Evolutionary conservation across 2,329 filamentous ascomycete genomes (phyloP).

Genomic region (Exophiala sp.): DNA sequence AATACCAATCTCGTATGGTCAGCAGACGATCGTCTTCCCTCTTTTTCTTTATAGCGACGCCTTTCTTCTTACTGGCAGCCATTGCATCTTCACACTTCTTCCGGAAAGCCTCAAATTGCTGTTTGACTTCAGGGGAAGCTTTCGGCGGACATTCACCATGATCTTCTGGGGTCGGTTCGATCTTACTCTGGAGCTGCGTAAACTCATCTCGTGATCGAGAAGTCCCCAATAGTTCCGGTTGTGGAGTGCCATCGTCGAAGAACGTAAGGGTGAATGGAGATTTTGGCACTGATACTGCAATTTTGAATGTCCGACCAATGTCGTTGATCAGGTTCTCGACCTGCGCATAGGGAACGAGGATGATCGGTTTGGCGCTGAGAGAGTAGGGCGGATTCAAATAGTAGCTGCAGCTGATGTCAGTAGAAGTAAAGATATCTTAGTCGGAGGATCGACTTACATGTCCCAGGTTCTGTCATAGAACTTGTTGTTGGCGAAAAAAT

Average conservation of each 20-base stretch:
- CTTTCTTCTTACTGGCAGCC: constrained; percentile 50
- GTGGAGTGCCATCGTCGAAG: constrained; percentile 55
- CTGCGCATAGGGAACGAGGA: constrained; percentile 67
- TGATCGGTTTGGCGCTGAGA: constrained; percentile 50
- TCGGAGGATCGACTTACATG: constrained; percentile 56
- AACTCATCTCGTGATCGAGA: constrained; percentile 48
- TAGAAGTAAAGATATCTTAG: neutral
- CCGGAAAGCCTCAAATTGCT: constrained; percentile 48
- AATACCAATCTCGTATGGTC: constrained; percentile 52
- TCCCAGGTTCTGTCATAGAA: constrained; percentile 65
- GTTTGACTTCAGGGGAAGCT: constrained; percentile 27
- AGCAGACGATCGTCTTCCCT: constrained; percentile 48
- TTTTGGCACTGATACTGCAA: constrained; percentile 58
- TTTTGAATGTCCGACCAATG: constrained; percentile 59
- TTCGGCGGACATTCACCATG: constrained; percentile 29
- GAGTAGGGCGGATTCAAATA: constrained; percentile 58
- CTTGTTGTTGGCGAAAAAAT: constrained; percentile 41
- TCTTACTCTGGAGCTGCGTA: constrained; percentile 33
- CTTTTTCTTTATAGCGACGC: constrained; percentile 47
- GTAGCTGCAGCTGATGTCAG: constrained; percentile 49
- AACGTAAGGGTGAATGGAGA: constrained; percentile 63
- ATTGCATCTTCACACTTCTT: constrained; percentile 52
- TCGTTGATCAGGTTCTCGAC: constrained; percentile 61
- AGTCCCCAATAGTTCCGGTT: constrained; percentile 65
- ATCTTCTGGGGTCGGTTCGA: constrained; percentile 32